phyloP scores from a whole-genome alignment of 306 rosid genomes.

The Quercus rubra region DNA sequence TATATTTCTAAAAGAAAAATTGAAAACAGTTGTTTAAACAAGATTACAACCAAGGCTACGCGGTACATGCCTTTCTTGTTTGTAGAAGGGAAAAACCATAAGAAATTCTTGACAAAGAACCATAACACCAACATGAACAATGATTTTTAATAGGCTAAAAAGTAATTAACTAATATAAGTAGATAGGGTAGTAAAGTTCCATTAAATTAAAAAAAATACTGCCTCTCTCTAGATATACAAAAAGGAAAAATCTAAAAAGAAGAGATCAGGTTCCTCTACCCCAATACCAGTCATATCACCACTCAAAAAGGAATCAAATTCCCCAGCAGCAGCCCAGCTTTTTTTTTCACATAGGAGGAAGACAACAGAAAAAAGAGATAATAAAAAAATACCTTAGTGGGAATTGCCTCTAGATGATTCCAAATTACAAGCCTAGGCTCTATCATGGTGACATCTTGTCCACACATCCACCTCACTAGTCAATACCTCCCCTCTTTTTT shows the following conservation, averaged over 20 bases:
- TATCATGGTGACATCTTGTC: constrained; percentile 40
- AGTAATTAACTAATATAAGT: background rate
- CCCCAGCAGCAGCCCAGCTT: constrained; percentile 6
- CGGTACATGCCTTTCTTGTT: no score
- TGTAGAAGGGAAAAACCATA: background rate
- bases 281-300: constrained; percentile 38
- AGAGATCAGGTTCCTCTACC: constrained; percentile 34
- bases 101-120: background rate
- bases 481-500: no score
- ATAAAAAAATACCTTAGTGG: constrained; percentile 30
- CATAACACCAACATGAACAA: no score
- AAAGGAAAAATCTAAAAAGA: constrained; percentile 24
- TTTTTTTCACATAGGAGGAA: constrained; percentile 9
- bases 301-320: constrained; percentile 59
- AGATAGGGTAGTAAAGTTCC: constrained; percentile 6
- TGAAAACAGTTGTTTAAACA: no score
- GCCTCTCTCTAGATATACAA: constrained; percentile 57
- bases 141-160: background rate
- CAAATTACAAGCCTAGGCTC: constrained; percentile 24
- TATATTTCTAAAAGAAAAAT: no score
- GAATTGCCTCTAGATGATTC: constrained; percentile 48
- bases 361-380: background rate
- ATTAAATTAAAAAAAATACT: constrained; percentile 37
- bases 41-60: no score
- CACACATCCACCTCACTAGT: constrained; percentile 15